phyloP scores from a whole-genome alignment of 768 basidiomycete genomes.

The Mycena vulgaris region DNA sequence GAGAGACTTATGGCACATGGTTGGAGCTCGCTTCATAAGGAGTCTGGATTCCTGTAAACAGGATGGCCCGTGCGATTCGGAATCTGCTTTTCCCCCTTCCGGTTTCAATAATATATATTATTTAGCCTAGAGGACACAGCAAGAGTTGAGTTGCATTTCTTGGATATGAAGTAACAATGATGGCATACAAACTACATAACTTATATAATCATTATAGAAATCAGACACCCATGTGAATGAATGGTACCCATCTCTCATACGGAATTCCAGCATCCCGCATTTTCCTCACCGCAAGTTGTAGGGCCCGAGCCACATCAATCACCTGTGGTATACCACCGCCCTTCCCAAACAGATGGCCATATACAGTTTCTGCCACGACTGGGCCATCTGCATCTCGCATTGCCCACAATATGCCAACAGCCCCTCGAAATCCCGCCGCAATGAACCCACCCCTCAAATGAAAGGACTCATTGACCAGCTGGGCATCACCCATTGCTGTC shows the following conservation, averaged over 20 bases:
- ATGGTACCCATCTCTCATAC: slow-evolving; percentile 13
- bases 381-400: slow-evolving; percentile 1
- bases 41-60: no score
- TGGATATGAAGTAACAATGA: background rate
- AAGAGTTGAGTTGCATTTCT: no score
- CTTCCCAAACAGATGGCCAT: background rate
- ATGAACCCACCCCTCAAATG: slow-evolving; percentile 6
- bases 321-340: background rate
- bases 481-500: background rate
- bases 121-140: no score
- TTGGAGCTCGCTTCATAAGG: no score
- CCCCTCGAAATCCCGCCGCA: slow-evolving; percentile 4
- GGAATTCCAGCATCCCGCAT: background rate
- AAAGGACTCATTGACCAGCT: background rate
- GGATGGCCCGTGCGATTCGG: no score
- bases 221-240: slow-evolving; percentile 29
- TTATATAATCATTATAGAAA: background rate
- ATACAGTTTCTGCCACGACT: slow-evolving; percentile 4
- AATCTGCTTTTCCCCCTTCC: no score
- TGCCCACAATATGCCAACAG: background rate
- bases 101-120: no score
- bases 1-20: no score
- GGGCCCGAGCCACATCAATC: background rate
- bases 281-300: background rate
- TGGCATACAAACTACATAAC: no score